phyloP scores from a whole-genome alignment of 139 green algal species.

The Penium margaritaceum region DNA sequence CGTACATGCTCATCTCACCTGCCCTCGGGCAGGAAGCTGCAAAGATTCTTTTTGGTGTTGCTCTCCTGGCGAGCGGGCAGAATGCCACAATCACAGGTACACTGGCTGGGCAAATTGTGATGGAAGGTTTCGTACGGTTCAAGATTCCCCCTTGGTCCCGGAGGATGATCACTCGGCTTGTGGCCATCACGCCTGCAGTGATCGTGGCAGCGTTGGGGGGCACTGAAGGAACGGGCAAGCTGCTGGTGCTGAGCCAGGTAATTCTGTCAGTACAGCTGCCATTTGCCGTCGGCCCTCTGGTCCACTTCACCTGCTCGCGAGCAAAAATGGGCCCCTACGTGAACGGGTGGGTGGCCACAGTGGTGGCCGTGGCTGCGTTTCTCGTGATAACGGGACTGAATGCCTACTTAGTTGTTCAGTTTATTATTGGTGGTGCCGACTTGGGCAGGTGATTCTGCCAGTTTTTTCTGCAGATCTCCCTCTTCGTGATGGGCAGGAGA shows the following conservation, averaged over 20 bases:
- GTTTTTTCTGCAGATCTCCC: no score
- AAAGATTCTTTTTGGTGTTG: conserved; percentile 36
- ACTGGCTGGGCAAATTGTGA: conserved; percentile 73
- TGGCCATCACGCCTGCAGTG: conserved; percentile 47
- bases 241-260: conserved; percentile 56
- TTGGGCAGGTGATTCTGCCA: no score
- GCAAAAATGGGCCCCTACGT: conserved; percentile 50
- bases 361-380: conserved; percentile 38
- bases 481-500: no score
- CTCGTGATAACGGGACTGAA: conserved; percentile 56
- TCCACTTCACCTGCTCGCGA: conserved; percentile 57
- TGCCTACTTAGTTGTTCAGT: conserved; percentile 48
- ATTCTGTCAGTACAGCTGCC: conserved; percentile 60
- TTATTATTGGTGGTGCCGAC: conserved; percentile 1
- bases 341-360: conserved; percentile 37
- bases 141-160: conserved; percentile 43
- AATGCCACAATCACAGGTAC: conserved; percentile 69
- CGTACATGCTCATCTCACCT: conserved; percentile 52
- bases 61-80: conserved; percentile 53
- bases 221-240: conserved; percentile 47
- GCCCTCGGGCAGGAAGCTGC: conserved; percentile 52
- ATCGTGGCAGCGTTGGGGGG: conserved; percentile 56
- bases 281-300: conserved; percentile 59
- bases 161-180: conserved; percentile 44
- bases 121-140: conserved; percentile 57